These are phyloP conservation scores for Lentinula sp. DNA, from an alignment of 768 basidiomycete genomes.

Conservation along the genomic window DNA sequence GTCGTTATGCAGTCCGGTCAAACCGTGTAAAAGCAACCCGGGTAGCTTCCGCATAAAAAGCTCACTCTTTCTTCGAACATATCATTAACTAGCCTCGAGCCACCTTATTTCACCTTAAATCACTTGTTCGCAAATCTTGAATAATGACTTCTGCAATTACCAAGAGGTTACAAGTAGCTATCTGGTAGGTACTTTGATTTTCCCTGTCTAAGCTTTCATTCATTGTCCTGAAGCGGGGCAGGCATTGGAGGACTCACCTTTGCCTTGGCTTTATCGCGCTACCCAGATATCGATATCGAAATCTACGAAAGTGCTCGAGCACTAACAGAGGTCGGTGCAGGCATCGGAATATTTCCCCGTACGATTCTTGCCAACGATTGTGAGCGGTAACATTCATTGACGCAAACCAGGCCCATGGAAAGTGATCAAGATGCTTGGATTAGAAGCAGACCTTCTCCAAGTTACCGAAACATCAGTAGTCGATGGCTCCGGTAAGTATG, in stretches of 20 bases:
- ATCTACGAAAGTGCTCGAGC: constrained; percentile 47
- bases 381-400: not conserved
- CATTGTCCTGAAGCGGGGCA: constrained; percentile 32
- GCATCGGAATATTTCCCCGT: constrained; percentile 51
- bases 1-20: constrained; percentile 7
- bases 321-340: constrained; percentile 54
- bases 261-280: constrained; percentile 34
- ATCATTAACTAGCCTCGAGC: not conserved
- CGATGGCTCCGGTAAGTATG: constrained; percentile 33
- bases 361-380: constrained; percentile 16
- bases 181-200: constrained; percentile 36
- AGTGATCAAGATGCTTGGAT: constrained; percentile 35
- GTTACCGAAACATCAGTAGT: constrained; percentile 27
- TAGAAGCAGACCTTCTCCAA: constrained; percentile 39
- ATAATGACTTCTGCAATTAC: constrained; percentile 18
- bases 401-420: constrained; percentile 39
- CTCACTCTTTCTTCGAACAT: not conserved
- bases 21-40: constrained; percentile 8
- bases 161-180: constrained; percentile 42
- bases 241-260: constrained; percentile 38
- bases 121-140: not conserved
- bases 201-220: constrained; percentile 11
- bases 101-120: not conserved
- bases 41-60: constrained; percentile 3
- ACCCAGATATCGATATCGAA: constrained; percentile 49